These are phyloP conservation scores for Beauveria brongniartii DNA, from an alignment of 2,329 filamentous ascomycete species.

Conservation along the genomic window DNA sequence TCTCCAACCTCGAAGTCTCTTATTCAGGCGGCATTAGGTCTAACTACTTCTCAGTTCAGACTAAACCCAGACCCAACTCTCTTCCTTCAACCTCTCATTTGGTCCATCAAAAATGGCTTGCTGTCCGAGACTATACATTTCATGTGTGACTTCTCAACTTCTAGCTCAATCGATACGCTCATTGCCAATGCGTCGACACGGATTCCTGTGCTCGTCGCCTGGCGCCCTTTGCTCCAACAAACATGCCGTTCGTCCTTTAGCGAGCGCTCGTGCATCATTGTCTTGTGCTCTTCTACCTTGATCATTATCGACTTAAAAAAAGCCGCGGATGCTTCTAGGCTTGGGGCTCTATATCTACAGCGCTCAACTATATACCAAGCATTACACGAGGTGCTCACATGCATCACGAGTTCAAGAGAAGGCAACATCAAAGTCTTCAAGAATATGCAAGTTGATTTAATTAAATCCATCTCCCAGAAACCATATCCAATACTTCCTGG, in stretches of 20 bases:
- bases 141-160: too few species aligned
- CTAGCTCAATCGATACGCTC: neutral
- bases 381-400: neutral
- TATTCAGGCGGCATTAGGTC: neutral
- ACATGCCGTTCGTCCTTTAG: too few species aligned
- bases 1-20: too few species aligned
- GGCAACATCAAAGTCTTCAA: too few species aligned
- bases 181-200: too few species aligned
- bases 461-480: neutral
- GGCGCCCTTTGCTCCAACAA: too few species aligned
- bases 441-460: neutral
- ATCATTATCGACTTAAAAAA: neutral
- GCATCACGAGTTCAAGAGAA: neutral
- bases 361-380: neutral
- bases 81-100: neutral
- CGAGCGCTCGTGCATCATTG: too few species aligned
- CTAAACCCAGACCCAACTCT: neutral
- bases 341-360: neutral
- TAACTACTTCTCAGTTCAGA: neutral
- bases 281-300: neutral
- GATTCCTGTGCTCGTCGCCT: too few species aligned
- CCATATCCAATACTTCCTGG: neutral
- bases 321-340: too few species aligned
- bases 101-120: neutral
- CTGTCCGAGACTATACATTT: neutral